Conservation (phyloP, 306 rosid species). For the Medicago arabica region DNA sequence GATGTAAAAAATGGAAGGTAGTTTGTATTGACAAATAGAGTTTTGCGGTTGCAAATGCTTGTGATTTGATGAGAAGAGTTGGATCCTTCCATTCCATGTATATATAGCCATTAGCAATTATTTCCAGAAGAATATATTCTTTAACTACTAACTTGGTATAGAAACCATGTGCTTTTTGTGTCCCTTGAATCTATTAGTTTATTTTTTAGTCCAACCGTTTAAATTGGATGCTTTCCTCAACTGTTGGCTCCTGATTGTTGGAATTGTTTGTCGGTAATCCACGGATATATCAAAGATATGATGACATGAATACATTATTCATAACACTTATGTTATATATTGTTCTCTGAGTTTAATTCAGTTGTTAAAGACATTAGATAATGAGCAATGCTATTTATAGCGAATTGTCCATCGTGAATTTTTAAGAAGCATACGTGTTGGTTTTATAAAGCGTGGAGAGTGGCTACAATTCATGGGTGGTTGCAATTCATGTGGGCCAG, state of each 20-base stretch:
- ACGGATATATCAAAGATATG: too few species aligned
- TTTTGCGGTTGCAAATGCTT: slow-evolving; percentile 32
- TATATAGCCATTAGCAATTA: slow-evolving; percentile 23
- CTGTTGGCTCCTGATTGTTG: not conserved
- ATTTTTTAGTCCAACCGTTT: slow-evolving; percentile 29
- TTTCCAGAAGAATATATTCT: slow-evolving; percentile 39
- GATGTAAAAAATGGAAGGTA: slow-evolving; percentile 7
- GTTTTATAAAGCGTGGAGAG: too few species aligned
- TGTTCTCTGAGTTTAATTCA: too few species aligned
- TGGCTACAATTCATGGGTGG: too few species aligned
- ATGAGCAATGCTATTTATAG: too few species aligned
- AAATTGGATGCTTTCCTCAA: not conserved
- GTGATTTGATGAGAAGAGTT: slow-evolving; percentile 37
- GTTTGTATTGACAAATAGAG: not conserved
- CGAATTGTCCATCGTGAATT: too few species aligned
- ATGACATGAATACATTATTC: too few species aligned
- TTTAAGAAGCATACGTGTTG: too few species aligned
- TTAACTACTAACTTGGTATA: slow-evolving; percentile 21
- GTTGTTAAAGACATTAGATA: too few species aligned
- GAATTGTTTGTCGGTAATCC: not conserved
- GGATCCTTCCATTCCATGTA: not conserved
- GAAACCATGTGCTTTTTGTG: slow-evolving; percentile 33
- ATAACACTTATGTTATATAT: too few species aligned
- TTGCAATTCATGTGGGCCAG: too few species aligned
- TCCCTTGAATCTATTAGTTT: not conserved